Evolutionary conservation across 805 yeast genomes (phyloP).

Genomic region (Candida michaelii): DNA sequence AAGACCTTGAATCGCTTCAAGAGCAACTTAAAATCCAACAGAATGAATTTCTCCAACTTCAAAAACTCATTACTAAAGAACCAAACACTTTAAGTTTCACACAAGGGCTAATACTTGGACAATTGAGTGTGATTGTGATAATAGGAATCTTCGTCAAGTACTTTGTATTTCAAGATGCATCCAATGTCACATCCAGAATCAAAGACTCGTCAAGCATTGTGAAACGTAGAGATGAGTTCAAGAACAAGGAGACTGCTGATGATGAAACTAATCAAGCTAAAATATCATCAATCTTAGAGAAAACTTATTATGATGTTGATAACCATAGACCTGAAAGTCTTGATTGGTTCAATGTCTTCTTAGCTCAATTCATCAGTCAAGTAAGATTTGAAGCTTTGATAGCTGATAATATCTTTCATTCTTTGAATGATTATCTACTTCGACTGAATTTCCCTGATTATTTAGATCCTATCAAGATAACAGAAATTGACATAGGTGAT

Average conservation of each 20-base stretch:
- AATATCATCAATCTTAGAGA: conserved; percentile 64
- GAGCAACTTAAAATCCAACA: conserved; percentile 30
- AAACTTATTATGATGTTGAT: conserved; percentile 88
- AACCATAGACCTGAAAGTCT: conserved; percentile 86
- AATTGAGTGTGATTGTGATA: conserved; percentile 64
- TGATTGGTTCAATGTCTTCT: conserved; percentile 94
- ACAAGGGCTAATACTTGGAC: conserved; percentile 74
- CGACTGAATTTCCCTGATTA: conserved; percentile 73
- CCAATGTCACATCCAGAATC: conserved; percentile 37
- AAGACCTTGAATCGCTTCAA: conserved; percentile 17
- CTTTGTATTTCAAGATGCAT: conserved; percentile 71
- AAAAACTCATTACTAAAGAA: conserved; percentile 22
- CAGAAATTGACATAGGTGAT: conserved; percentile 90
- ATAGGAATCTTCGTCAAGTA: conserved; percentile 67
- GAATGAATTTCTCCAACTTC: conserved; percentile 28
- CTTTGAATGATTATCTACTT: conserved; percentile 65
- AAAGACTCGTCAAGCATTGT: conserved; percentile 33
- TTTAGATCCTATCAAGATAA: conserved; percentile 71
- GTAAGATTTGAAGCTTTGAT: conserved; percentile 84
- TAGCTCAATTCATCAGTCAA: conserved; percentile 88
- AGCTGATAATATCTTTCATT: conserved; percentile 80
- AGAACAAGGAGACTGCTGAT: conserved; percentile 16
- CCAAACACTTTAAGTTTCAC: conserved; percentile 61
- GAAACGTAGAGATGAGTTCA: conserved; percentile 31
- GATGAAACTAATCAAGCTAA: conserved; percentile 19